Conservation (phyloP, 306 rosid genomes). For the Acacia confusa region DNA sequence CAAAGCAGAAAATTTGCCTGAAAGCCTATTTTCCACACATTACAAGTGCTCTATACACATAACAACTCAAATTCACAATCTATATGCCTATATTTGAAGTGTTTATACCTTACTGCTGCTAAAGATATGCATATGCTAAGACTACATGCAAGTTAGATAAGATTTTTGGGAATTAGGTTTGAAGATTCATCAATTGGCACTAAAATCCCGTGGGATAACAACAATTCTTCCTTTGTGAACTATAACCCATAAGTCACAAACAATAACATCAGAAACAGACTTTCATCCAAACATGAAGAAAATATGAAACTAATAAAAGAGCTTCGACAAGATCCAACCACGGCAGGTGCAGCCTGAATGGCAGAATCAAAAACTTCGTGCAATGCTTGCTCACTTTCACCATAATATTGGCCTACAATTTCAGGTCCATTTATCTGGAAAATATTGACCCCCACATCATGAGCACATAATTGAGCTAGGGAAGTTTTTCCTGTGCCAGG, state of each 20-base stretch:
- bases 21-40: neutral
- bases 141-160: neutral
- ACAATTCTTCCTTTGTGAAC: slow-evolving; percentile 5
- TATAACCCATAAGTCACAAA: neutral
- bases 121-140: neutral
- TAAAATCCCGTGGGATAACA: slow-evolving; percentile 8
- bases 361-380: slow-evolving; percentile 70
- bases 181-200: neutral
- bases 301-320: slow-evolving; percentile 23
- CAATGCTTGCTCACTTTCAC: slow-evolving; percentile 87
- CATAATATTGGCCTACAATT: slow-evolving; percentile 69
- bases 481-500: slow-evolving; percentile 98
- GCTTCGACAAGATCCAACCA: slow-evolving; percentile 60
- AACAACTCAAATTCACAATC: neutral
- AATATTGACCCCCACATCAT: slow-evolving; percentile 69
- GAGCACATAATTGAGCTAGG: slow-evolving; percentile 70
- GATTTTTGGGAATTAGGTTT: too few species aligned
- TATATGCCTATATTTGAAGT: neutral
- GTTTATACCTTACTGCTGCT: neutral
- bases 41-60: neutral
- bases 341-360: slow-evolving; percentile 74
- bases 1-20: neutral
- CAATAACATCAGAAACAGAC: neutral
- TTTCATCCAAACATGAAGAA: slow-evolving; percentile 26
- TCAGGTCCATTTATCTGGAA: slow-evolving; percentile 84